Evolutionary conservation across 2,329 filamentous ascomycete genomes (phyloP).

Genomic region (Penicillium brevicompactum): DNA sequence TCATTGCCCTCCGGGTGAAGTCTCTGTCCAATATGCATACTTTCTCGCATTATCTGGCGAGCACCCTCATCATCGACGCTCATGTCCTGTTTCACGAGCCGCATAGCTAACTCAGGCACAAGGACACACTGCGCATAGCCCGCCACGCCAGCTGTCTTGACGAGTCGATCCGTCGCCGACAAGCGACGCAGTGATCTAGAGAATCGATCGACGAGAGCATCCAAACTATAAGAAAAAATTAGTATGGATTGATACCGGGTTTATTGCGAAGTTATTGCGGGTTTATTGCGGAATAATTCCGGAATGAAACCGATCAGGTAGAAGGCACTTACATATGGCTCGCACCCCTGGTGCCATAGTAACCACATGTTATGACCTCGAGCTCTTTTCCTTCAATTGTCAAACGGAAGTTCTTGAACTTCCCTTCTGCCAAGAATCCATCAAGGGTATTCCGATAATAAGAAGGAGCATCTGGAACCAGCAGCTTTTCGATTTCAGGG

Average conservation of each 20-base stretch:
- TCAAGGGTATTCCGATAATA: conserved; percentile 63
- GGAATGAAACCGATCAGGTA: background rate
- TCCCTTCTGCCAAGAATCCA: conserved; percentile 58
- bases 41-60: conserved; percentile 64
- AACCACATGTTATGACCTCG: conserved; percentile 69
- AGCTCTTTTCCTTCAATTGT: conserved; percentile 49
- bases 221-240: conserved; percentile 34
- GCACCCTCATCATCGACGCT: conserved; percentile 49
- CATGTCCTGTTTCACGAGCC: conserved; percentile 63
- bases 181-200: conserved; percentile 62
- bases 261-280: no score
- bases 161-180: conserved; percentile 64
- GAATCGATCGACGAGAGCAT: conserved; percentile 65
- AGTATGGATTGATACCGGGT: background rate
- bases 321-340: conserved; percentile 61
- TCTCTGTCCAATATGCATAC: conserved; percentile 67
- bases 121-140: conserved; percentile 74
- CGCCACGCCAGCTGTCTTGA: conserved; percentile 67
- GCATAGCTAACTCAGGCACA: conserved; percentile 67
- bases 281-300: no score
- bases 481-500: conserved; percentile 57
- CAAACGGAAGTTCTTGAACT: conserved; percentile 62
- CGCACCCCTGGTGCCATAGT: conserved; percentile 78
- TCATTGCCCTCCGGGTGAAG: conserved; percentile 68
- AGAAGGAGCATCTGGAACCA: conserved; percentile 56